Evolutionary conservation across 331 rosid species (phyloP), one percentile per base, ranked within the genome.

Genomic region (Phaseolus coccineus): DNA sequence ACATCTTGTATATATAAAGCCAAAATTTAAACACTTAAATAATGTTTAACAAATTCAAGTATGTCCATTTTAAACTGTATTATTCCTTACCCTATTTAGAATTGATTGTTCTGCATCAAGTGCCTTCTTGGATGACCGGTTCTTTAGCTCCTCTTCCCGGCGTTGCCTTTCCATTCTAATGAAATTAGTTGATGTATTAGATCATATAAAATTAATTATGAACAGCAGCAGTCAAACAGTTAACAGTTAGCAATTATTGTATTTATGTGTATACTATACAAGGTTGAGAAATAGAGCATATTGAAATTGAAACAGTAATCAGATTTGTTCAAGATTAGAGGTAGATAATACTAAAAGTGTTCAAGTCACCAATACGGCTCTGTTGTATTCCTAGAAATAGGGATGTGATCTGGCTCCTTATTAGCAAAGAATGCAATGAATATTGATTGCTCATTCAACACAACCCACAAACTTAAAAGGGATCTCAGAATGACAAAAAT

Each of bases 81-180:
- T 35, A 48, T 79, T 72, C 44, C 88, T 3, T 33, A 88, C 91
- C 86, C 89, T 84, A 84, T 85, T 88, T 53, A 88, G 82, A 75
- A 73, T 79, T 8, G 91, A 78, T 70, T 85, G 89, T 52, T 88
- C 89, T 39, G 89, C 85, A 50, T 88, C 91, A 48, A 28, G 35
- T 71, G 80, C 63, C 80, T 72, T 88, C 69, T 81, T 88, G 73
- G 91, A 85, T 15, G 91, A 81, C 27, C 87, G 83, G 83, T 81
- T 83, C 84, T 88, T 88, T 55, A 81, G 77, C 81, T 88, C 91
- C 52, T 88, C 91, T 78, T 88, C 91, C n/a, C 87, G 84, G 40
- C 91, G 89, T 73, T 88, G 91, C 81, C 91, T 88, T 81, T 88
- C 91, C 89, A 88, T 88, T 81, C 91, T 88, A 80, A 50, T 52